These are phyloP conservation scores for Aspergillus carbonarius DNA, from an alignment of 2,329 filamentous ascomycete genomes.

Conservation along the genomic window DNA sequence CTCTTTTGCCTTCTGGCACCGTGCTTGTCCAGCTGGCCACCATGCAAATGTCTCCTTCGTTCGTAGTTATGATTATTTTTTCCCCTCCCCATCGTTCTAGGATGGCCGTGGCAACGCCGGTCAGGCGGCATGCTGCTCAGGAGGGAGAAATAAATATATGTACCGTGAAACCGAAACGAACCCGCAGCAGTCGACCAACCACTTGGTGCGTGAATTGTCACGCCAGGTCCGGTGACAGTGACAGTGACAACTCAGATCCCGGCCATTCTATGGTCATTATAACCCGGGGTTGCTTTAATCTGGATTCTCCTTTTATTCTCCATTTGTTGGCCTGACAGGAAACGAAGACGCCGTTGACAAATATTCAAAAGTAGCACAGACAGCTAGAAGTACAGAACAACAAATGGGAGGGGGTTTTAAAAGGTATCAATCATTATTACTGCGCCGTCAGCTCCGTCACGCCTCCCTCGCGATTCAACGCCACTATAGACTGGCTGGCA, in stretches of 20 bases:
- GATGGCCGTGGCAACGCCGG: too few relatives aligned
- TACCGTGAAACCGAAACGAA: too few relatives aligned
- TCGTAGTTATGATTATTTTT: too few relatives aligned
- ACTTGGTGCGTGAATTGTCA: not conserved
- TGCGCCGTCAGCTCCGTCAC: slow-evolving; percentile 67
- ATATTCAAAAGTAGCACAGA: slow-evolving; percentile 10
- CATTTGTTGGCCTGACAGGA: not conserved
- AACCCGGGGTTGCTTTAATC: not conserved
- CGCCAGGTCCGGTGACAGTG: not conserved
- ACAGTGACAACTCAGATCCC: not conserved
- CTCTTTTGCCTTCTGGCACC: not conserved
- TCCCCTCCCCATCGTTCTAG: too few relatives aligned
- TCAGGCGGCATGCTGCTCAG: too few relatives aligned
- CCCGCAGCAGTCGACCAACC: not conserved
- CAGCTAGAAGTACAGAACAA: slow-evolving; percentile 26
- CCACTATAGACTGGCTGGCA: slow-evolving; percentile 70
- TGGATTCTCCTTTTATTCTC: not conserved
- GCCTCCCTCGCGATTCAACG: slow-evolving; percentile 71
- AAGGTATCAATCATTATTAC: slow-evolving; percentile 42
- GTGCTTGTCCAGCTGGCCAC: not conserved
- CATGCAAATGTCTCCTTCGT: not conserved
- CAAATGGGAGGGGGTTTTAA: slow-evolving; percentile 9
- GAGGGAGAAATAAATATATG: too few relatives aligned
- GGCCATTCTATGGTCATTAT: not conserved
- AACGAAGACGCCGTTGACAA: not conserved